phyloP scores from a whole-genome alignment of 2,329 filamentous ascomycete species.

The Madurella mycetomatis region DNA sequence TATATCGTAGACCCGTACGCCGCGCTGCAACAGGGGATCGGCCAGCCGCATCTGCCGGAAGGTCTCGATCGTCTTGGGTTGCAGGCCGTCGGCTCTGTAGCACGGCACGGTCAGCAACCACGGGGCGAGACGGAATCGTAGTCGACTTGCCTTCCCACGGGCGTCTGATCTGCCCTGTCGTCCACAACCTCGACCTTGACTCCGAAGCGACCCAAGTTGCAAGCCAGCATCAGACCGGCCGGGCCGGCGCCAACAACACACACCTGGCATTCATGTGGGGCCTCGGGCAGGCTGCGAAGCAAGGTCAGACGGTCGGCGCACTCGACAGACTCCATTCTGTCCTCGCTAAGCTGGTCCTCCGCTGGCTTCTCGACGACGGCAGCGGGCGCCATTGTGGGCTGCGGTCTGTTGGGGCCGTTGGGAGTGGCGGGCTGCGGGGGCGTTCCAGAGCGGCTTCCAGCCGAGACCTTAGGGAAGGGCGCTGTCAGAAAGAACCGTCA shows the following conservation, averaged over 20 bases:
- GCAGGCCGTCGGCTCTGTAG: conserved; percentile 63
- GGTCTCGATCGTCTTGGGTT: conserved; percentile 75
- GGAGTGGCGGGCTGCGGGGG: background rate
- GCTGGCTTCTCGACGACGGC: conserved; percentile 33
- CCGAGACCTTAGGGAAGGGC: background rate
- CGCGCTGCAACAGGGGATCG: conserved; percentile 62
- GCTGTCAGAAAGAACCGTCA: background rate
- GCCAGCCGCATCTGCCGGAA: conserved; percentile 68
- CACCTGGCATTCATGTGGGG: conserved; percentile 37
- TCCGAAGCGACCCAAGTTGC: conserved; percentile 59
- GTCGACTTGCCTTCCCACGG: conserved; percentile 53
- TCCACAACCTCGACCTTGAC: conserved; percentile 64
- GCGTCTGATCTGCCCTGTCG: conserved; percentile 63
- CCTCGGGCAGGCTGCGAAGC: conserved; percentile 45
- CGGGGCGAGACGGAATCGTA: background rate
- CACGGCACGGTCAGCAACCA: conserved; percentile 7
- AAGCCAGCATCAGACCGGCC: conserved; percentile 52
- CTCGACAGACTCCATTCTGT: conserved; percentile 30
- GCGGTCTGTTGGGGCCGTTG: conserved; percentile 1
- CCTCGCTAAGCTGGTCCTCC: conserved; percentile 30
- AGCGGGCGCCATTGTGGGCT: conserved; percentile 34
- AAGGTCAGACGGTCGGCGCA: conserved; percentile 44
- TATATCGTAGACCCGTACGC: conserved; percentile 69
- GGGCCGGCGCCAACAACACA: conserved; percentile 53
- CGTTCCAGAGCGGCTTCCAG: background rate